Percentiles rank a stretch among this genome's conserved stretches.
These are phyloP conservation scores for Francoa sonchifolia DNA, from an alignment of 441 rosid species.

Conservation along the genomic window DNA sequence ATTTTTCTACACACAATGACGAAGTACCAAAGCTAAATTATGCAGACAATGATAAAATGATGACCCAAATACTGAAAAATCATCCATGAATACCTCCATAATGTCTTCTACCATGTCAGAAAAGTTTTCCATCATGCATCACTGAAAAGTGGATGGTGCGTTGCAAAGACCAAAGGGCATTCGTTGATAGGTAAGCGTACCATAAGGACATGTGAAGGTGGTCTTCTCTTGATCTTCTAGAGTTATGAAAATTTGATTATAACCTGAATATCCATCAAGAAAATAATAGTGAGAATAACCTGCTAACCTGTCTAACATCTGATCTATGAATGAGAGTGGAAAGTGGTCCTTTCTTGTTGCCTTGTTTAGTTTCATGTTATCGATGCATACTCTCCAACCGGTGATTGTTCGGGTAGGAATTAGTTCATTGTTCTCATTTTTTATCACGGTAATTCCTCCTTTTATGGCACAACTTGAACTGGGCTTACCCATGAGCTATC, in stretches of 20 bases:
- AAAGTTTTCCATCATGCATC: not conserved
- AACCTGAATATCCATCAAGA: not conserved
- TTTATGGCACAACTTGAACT: not conserved
- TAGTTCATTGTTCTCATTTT: not conserved
- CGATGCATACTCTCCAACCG: not conserved
- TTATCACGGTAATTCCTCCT: not conserved
- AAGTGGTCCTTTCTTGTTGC: not conserved
- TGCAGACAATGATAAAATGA: not conserved
- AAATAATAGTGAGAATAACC: not conserved
- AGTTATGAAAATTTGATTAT: not conserved
- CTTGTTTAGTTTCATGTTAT: not conserved
- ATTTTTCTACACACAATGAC: not conserved
- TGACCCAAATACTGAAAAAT: not conserved
- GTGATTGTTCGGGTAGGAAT: not conserved
- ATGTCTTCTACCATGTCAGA: not conserved
- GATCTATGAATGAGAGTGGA: not conserved
- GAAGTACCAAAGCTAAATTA: not conserved
- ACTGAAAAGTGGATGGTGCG: not conserved
- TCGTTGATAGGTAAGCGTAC: not conserved
- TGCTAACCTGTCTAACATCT: not conserved
- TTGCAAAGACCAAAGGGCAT: not conserved
- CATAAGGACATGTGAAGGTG: not conserved
- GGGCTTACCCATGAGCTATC: not conserved
- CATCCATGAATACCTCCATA: not conserved
- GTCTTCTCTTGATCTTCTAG: not conserved